Conservation (phyloP, 208 protist genomes). For the Crithidia expoeki region DNA sequence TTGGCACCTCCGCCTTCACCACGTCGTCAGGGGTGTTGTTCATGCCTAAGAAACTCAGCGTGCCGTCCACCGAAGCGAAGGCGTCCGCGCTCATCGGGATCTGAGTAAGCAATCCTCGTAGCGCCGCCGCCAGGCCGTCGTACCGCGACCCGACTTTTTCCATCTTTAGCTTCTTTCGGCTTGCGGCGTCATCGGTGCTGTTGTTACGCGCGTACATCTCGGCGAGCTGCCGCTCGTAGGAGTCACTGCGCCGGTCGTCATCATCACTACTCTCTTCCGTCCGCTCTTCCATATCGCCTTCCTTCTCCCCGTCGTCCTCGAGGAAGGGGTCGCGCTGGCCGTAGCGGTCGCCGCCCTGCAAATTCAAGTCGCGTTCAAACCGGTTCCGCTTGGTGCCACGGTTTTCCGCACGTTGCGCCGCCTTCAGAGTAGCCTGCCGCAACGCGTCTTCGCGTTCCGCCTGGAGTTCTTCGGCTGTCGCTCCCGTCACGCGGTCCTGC, state of each 20-base stretch:
- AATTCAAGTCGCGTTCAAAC: slow-evolving; percentile 25
- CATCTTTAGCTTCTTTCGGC: slow-evolving; percentile 24
- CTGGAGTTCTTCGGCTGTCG: slow-evolving; percentile 58
- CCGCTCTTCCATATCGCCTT: background rate
- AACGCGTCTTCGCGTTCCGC: slow-evolving; percentile 56
- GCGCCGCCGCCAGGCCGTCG: slow-evolving; percentile 34
- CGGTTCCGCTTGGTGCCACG: slow-evolving; percentile 24
- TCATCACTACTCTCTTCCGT: background rate
- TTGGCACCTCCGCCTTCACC: slow-evolving; percentile 60
- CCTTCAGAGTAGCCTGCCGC: slow-evolving; percentile 44
- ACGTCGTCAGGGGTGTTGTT: slow-evolving; percentile 49
- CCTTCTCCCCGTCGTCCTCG: background rate
- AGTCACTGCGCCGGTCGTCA: slow-evolving; percentile 24
- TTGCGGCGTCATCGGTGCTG: slow-evolving; percentile 15
- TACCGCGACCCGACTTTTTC: slow-evolving; percentile 21
- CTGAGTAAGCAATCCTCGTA: slow-evolving; percentile 41
- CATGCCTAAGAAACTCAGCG: slow-evolving; percentile 59
- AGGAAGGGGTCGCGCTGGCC: slow-evolving; percentile 23
- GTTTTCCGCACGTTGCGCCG: slow-evolving; percentile 31
- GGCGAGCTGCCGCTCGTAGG: slow-evolving; percentile 30
- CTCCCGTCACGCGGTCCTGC: slow-evolving; percentile 51
- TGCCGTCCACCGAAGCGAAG: slow-evolving; percentile 65
- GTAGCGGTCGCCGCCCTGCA: slow-evolving; percentile 12
- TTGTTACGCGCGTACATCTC: slow-evolving; percentile 39
- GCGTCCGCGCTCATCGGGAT: slow-evolving; percentile 49